Conservation (phyloP, 164 flowering plant genomes). For the Nymphaea thermarum region DNA sequence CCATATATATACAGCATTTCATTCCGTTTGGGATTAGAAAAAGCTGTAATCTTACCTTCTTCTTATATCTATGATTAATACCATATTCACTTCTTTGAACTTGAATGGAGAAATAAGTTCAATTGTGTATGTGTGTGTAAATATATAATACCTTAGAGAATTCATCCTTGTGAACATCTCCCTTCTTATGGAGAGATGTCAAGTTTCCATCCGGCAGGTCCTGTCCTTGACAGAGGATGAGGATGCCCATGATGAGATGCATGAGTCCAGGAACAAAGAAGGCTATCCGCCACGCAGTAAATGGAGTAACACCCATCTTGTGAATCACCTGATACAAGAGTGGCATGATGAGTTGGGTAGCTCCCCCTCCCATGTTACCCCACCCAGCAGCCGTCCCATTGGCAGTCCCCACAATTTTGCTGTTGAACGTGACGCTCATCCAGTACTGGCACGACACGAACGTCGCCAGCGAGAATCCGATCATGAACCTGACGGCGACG, state of each 20-base stretch:
- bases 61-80: too few species aligned
- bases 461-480: slow-evolving; percentile 74
- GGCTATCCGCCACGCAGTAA: slow-evolving; percentile 83
- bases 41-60: too few species aligned
- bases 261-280: slow-evolving; percentile 65
- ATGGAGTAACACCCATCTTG: slow-evolving; percentile 38
- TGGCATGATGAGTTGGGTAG: slow-evolving; percentile 73
- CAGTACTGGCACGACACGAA: slow-evolving; percentile 79
- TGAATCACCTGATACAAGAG: slow-evolving; percentile 36
- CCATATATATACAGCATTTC: too few species aligned
- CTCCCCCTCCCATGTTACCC: slow-evolving; percentile 90
- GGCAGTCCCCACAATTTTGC: slow-evolving; percentile 57
- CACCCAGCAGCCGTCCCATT: slow-evolving; percentile 75
- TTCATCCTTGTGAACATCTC: slow-evolving; percentile 44
- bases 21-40: too few species aligned
- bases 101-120: too few species aligned
- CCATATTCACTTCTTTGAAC: too few species aligned
- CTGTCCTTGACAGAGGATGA: slow-evolving; percentile 60
- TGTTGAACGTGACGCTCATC: slow-evolving; percentile 71
- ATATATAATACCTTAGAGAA: slow-evolving; percentile 38
- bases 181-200: slow-evolving; percentile 41
- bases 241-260: slow-evolving; percentile 43
- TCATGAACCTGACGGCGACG: slow-evolving; percentile 37
- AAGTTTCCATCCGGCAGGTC: slow-evolving; percentile 81
- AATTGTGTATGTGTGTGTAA: too few species aligned